Evolutionary conservation across 306 rosid genomes (phyloP), one percentile per base, ranked within the genome.

Genomic region (Dryas drummondii): DNA sequence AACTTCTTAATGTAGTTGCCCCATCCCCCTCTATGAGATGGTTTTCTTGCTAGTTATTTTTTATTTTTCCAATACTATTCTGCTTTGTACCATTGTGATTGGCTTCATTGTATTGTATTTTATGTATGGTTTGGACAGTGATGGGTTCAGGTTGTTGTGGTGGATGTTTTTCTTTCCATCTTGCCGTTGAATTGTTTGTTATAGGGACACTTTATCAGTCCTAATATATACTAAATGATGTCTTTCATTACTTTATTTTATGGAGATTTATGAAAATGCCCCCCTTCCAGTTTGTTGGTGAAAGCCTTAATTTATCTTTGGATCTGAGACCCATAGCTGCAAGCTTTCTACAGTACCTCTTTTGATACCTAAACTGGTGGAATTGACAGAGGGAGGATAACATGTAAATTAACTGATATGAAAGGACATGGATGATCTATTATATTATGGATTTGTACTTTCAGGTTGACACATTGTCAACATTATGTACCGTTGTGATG

Each of bases 11-110:
- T 14, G 64, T 40, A 6, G 67, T 40, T 15, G 27, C 59, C 13
- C 27, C 73, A 51, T 69, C 37, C 47, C 17, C n/a, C 48, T 48
- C 2, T 69, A 14, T 9, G 73, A 69, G 73, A 51, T 8, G 42
- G 47, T 51, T n/a, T 40, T 26, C 58, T 40, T 53, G 68, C 11
- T 66, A 17, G 60, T 17, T 55, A 55, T 55, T n/a, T 50, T 5
- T 32, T 51, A n/a, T 32, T 50, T 26, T 63, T 63, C 14, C 14
- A 1, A 32, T 32, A 12, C 10, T 56, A 19, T 55, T 22, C 67
- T 68, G 37, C 37, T 32, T 32, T 32, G 37, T 32, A 32, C 37
- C 10, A n/a, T 54, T 42, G 26, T 62, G 49, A 55, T 50, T 57
- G 8, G 15, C 15, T 66, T 66, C 13, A 16, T 66, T 66, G 51